Conservation (phyloP, 2,329 filamentous ascomycete species). For the Emmonsia crescens region DNA sequence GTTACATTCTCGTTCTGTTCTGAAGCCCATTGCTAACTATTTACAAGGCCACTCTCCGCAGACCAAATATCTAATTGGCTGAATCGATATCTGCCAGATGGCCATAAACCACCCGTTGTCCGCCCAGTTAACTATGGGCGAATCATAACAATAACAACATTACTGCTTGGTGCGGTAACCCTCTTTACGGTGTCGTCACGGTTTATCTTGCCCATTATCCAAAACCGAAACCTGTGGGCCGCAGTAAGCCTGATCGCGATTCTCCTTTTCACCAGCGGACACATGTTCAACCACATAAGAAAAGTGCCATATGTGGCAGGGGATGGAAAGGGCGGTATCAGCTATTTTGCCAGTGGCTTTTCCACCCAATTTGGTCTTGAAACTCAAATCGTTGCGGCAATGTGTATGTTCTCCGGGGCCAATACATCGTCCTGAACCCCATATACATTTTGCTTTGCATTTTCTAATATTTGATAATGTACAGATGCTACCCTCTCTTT, state of each 20-base stretch:
- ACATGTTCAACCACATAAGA: constrained; percentile 99
- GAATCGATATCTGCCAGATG: constrained; percentile 62
- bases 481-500: constrained; percentile 73
- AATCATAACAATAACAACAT: constrained; percentile 56
- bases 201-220: constrained; percentile 68
- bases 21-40: neutral
- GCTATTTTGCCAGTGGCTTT: constrained; percentile 84
- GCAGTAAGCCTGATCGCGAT: constrained; percentile 79
- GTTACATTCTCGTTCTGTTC: constrained; percentile 10
- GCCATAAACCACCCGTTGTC: constrained; percentile 64
- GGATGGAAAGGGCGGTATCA: constrained; percentile 74
- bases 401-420: constrained; percentile 60
- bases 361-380: constrained; percentile 90
- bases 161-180: constrained; percentile 59
- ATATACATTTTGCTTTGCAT: constrained; percentile 15
- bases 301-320: constrained; percentile 86
- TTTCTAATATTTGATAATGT: constrained; percentile 6
- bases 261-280: constrained; percentile 84
- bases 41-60: constrained; percentile 55
- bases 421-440: neutral
- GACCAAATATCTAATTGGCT: constrained; percentile 75
- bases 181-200: constrained; percentile 61
- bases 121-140: constrained; percentile 82
- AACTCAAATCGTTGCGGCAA: constrained; percentile 85
- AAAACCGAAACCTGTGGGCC: constrained; percentile 91